Conservation (phyloP, 2,329 filamentous ascomycete genomes). For the Epichloe aotearoae region DNA sequence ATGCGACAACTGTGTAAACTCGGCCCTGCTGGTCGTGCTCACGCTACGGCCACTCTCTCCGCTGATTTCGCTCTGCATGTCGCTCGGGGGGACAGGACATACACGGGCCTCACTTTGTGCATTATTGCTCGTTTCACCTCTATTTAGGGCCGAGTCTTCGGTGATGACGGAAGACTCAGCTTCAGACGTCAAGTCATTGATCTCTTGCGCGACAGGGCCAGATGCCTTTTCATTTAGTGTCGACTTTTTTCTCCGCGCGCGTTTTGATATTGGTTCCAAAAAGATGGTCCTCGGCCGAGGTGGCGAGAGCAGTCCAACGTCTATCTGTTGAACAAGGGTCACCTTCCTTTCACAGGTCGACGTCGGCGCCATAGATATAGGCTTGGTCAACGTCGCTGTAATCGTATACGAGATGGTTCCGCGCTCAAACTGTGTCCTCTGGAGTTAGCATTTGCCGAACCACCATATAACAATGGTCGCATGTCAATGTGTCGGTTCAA, state of each 20-base stretch:
- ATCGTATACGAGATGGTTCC: conserved; percentile 87
- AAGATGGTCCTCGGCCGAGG: conserved; percentile 76
- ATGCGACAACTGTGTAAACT: conserved; percentile 25
- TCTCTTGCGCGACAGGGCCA: conserved; percentile 26
- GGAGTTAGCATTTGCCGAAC: not conserved
- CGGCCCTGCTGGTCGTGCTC: conserved; percentile 45
- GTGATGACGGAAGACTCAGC: conserved; percentile 22
- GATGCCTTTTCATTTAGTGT: conserved; percentile 30
- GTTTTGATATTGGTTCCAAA: conserved; percentile 75
- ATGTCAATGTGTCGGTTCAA: not conserved
- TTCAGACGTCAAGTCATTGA: conserved; percentile 22
- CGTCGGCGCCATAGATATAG: conserved; percentile 72
- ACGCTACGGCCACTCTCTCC: conserved; percentile 57
- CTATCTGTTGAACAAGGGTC: conserved; percentile 66
- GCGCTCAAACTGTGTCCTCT: conserved; percentile 69
- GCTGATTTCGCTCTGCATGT: conserved; percentile 55
- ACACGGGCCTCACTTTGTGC: not conserved
- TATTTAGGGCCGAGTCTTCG: conserved; percentile 21
- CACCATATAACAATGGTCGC: not conserved
- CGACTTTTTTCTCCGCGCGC: conserved; percentile 48
- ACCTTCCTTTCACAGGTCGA: conserved; percentile 71
- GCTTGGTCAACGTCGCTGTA: conserved; percentile 77
- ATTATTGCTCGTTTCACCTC: conserved; percentile 26
- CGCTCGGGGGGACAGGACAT: conserved; percentile 28
- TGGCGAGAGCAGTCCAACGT: conserved; percentile 61